Base-by-base conservation (phyloP, 805 yeast genomes). In the Lipomyces sp. region DNA sequence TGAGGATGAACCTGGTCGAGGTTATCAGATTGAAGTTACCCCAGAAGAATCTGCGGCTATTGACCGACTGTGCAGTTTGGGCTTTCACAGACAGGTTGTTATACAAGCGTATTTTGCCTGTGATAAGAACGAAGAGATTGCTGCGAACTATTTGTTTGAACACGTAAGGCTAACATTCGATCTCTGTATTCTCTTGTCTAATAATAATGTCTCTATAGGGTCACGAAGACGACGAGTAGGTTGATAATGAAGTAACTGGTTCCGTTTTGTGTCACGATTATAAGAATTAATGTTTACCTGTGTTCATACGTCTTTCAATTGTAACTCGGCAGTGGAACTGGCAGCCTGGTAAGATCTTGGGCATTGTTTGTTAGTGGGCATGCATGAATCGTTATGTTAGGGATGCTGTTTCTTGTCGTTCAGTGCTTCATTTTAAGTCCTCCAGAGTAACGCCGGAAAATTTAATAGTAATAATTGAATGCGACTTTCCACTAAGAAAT, bases 21-120 rank as follows among this genome's bases (percentile, higher is more conserved):
- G 70, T 30, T 80, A 87, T 29, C 84, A 84, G 71, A 84, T 90
- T 67, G 83, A 81, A 69, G 80, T 95, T 65, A 85, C 97, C 6
- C 87, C 85, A 64, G 95, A 87, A 73, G 99, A 95, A 75, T 89
- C 90, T 75, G 90, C 84, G 67, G 97, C 98, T n/a, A 90, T 95
- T 71, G 83, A 84, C 69, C 86, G 99, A 76, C 83, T 95, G 71
- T 89, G 96, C 77, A 98, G 90, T 78, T 83, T 95, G 71, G 99
- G 99, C 0, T 95, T 95, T 74, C 97, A 92, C 72, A 85, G 97
- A 72, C 84, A 88, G 72, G 81, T 89, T 64, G 99, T 90, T 56
- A 86, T 92, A 67, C 97, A 93, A 81, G 97, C 96, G 37, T 95
- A 91, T 80, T 88, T 95, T 84, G 98, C 98, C 53, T 95, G 99